Evolutionary conservation across 192 early-diverging fungal genomes (phyloP), one percentile per base, ranked within the genome.

Genomic region (Neocallimastix lanati): DNA sequence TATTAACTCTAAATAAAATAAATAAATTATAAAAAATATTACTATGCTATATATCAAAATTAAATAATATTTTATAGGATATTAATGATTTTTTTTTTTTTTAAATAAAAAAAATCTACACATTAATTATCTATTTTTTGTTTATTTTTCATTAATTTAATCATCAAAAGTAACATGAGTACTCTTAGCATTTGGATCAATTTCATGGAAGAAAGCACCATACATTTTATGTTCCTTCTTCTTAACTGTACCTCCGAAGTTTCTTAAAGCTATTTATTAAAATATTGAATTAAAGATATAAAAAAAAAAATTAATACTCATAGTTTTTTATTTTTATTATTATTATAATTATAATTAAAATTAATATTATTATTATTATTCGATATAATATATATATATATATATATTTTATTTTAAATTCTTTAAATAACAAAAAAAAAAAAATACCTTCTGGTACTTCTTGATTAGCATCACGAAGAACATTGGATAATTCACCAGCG

Each of bases 211-310:
- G 83, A 98, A 97, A 29, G 95, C 95, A 78, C 97, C 97, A 78
- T 97, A 99, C 78, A 93, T 93, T 25, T 90, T 88, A 85, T 99
- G 95, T 78, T 94, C 88, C 92, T 99, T 98, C 89, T 95, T 96
- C 87, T 96, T 98, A 82, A 97, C 95, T 82, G 83, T 40, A 77
- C 79, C 79, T 25, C 79, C 79, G 25, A 80, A 80, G 76, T 27
- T 40, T 28, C 50, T 29, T 67, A 80, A 77, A 77, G 29, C 37
- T 79, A 12, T 7, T n/a, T 11, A 29, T 27, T 28, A n/a, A 28
- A 78, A 29, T 81, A 11, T 7, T 28, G 4, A 80, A 28, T n/a
- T 76, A 25, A 35, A 28, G 4, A 40, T 21, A n/a, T 28, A 16
- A 36, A 29, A 76, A 84, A 28, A 28, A 18, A 16, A 29, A 79